These are phyloP conservation scores for Grosmannia penicillata DNA, from an alignment of 2,329 filamentous ascomycete species.

Conservation along the genomic window DNA sequence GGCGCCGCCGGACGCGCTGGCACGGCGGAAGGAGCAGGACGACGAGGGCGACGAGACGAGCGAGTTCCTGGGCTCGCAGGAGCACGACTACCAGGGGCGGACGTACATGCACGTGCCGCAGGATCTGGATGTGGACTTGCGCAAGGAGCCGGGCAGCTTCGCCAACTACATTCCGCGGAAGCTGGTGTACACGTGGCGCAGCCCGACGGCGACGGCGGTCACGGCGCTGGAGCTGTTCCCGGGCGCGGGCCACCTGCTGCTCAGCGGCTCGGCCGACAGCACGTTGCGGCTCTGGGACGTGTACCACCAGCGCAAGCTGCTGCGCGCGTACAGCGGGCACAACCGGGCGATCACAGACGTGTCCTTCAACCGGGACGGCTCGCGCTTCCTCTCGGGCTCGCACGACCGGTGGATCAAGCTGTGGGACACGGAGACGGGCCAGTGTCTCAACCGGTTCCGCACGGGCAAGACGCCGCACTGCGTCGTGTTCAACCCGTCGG, in stretches of 20 bases:
- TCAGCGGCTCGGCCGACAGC: slow-evolving; percentile 79
- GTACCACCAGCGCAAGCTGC: slow-evolving; percentile 75
- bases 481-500: slow-evolving; percentile 77
- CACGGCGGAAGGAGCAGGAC: slow-evolving; percentile 41
- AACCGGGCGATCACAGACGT: slow-evolving; percentile 81
- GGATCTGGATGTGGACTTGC: slow-evolving; percentile 73
- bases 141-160: slow-evolving; percentile 61
- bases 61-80: slow-evolving; percentile 67
- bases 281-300: slow-evolving; percentile 92
- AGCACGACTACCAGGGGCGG: slow-evolving; percentile 86
- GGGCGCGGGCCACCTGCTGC: slow-evolving; percentile 67
- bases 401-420: slow-evolving; percentile 96
- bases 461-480: slow-evolving; percentile 94
- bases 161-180: slow-evolving; percentile 96
- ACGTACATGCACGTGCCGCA: slow-evolving; percentile 94
- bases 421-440: slow-evolving; percentile 93
- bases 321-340: slow-evolving; percentile 87
- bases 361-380: slow-evolving; percentile 70
- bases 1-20: slow-evolving; percentile 38
- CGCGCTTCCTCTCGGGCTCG: slow-evolving; percentile 76
- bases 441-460: slow-evolving; percentile 75
- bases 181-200: slow-evolving; percentile 77
- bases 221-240: slow-evolving; percentile 87
- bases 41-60: slow-evolving; percentile 60
- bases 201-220: slow-evolving; percentile 66